Base-by-base conservation (phyloP, 352 stramenopile species). In the Blastocystis sp. region DNA sequence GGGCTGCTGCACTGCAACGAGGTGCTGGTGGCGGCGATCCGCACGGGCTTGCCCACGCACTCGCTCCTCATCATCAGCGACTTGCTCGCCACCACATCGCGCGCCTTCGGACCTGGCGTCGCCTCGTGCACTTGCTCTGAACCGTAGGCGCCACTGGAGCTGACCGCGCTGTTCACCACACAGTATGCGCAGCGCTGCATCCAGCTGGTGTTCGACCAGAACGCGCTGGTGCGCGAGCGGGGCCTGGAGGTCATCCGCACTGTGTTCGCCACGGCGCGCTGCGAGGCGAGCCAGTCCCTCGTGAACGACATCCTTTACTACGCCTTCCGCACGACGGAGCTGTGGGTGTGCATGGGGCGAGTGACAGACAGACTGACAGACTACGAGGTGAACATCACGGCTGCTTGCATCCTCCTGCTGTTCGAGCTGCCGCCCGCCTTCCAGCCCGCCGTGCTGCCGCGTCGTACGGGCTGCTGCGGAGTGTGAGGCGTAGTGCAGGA, bases 351-450 rank as follows among this genome's bases (percentile, higher is more conserved):
- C 40, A n/a, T 19, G 48, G 19, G 38, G 11, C 21, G 28, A 11
- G 48, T 76, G 23, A 84, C 17, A 38, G 40, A 52, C n/a, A 62
- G 56, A 9, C 43, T 69, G 1, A 84, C 74, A 5, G 74, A 84
- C 40, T 84, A 84, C 61, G 56, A 84, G 41, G 74, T 84, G 53
- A 59, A 84, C 48, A 84, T 84, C 21, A 41, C 74, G 11, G 74
- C 74, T 59, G 28, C 23, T 2, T 64, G 45, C 34, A 2, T 84
- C 14, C 17, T 48, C 19, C 40, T 64, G 19, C 43, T 45, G 5
- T 84, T 59, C 38, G 61, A 67, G 19, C 28, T 84, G 52, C 38
- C 48, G 48, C 48, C 48, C 48, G 5, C 48, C 5, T 56, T 17
- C 14, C 5, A 56, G 14, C 14, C 48, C 48, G 14, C 14, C 5